Percentiles rank a stretch among this genome's conserved stretches.
phyloP scores from a whole-genome alignment of 345 rosid species.

The sweet orange (Citrus sinensis) region DNA sequence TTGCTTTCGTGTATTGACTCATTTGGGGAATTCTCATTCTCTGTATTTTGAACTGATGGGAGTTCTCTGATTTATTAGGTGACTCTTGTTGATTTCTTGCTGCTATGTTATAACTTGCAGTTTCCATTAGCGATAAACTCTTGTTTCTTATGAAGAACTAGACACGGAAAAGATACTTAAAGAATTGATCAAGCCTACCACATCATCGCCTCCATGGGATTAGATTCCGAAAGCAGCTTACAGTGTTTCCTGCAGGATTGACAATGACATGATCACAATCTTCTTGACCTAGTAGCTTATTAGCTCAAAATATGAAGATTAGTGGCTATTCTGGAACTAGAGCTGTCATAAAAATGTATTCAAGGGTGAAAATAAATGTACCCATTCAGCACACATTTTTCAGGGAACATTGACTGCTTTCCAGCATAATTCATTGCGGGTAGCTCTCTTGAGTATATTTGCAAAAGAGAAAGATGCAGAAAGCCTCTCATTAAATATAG shows the following conservation, averaged over 20 bases:
- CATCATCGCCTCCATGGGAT: conserved; percentile 30
- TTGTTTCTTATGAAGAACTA: not conserved
- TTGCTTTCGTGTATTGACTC: not conserved
- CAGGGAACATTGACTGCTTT: conserved; percentile 59
- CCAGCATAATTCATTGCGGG: conserved; percentile 73
- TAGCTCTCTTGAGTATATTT: conserved; percentile 53
- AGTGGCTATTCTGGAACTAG: conserved; percentile 4
- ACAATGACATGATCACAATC: conserved; percentile 4
- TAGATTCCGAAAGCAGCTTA: conserved; percentile 52
- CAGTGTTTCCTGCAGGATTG: conserved; percentile 60
- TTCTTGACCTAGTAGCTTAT: not conserved
- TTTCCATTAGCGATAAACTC: not conserved
- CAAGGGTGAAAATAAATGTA: conserved; percentile 19
- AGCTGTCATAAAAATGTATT: not conserved
- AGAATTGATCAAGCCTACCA: conserved; percentile 34
- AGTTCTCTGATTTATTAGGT: not conserved
- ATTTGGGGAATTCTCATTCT: not conserved
- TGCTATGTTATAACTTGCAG: not conserved
- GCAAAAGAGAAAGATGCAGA: conserved; percentile 3
- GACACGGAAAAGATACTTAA: not conserved
- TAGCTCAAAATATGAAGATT: not conserved
- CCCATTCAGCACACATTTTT: conserved; percentile 68
- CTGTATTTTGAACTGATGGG: not conserved
- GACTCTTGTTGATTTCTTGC: not conserved
- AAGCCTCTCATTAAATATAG: not conserved